These are phyloP conservation scores for Bromus sterilis DNA, from an alignment of 176 grass and related monocot genomes.

Conservation along the genomic window DNA sequence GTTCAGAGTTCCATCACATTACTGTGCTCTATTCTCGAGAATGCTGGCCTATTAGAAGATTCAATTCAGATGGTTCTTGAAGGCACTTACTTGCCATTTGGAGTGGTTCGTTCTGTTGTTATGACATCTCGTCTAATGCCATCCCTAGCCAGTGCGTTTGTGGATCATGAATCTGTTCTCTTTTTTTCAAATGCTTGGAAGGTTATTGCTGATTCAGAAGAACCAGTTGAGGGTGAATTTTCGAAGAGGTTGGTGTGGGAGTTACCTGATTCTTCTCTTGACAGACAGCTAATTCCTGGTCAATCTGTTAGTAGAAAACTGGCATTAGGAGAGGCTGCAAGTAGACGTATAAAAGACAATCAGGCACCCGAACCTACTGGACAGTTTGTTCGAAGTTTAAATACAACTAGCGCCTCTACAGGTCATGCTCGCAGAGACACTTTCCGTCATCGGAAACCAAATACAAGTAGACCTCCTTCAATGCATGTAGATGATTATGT, in stretches of 20 bases:
- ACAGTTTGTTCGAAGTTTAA: slow-evolving; percentile 55
- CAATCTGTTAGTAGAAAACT: slow-evolving; percentile 71
- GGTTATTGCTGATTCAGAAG: slow-evolving; percentile 46
- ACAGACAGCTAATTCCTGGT: slow-evolving; percentile 37
- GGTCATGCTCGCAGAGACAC: slow-evolving; percentile 85
- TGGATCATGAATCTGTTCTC: slow-evolving; percentile 35
- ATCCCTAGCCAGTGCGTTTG: slow-evolving; percentile 21
- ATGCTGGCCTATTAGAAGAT: slow-evolving; percentile 22
- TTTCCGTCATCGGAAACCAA: slow-evolving; percentile 93
- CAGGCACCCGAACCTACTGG: slow-evolving; percentile 54
- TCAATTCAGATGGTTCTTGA: slow-evolving; percentile 35
- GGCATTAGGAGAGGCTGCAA: slow-evolving; percentile 41
- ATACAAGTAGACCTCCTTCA: slow-evolving; percentile 95
- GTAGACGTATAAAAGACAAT: slow-evolving; percentile 57
- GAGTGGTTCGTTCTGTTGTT: slow-evolving; percentile 41
- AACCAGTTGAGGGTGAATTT: slow-evolving; percentile 39
- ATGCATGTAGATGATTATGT: slow-evolving; percentile 99
- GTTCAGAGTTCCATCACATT: slow-evolving; percentile 48
- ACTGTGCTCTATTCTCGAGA: slow-evolving; percentile 46
- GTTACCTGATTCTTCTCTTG: slow-evolving; percentile 84
- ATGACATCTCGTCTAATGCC: slow-evolving; percentile 71
- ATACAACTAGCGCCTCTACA: slow-evolving; percentile 38
- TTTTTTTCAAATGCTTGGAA: slow-evolving; percentile 80
- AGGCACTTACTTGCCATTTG: slow-evolving; percentile 26
- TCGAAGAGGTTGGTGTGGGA: slow-evolving; percentile 79